These are phyloP conservation scores for Apophysomyces variabilis DNA, from an alignment of 371 early-diverging fungal genomes.

Conservation along the genomic window DNA sequence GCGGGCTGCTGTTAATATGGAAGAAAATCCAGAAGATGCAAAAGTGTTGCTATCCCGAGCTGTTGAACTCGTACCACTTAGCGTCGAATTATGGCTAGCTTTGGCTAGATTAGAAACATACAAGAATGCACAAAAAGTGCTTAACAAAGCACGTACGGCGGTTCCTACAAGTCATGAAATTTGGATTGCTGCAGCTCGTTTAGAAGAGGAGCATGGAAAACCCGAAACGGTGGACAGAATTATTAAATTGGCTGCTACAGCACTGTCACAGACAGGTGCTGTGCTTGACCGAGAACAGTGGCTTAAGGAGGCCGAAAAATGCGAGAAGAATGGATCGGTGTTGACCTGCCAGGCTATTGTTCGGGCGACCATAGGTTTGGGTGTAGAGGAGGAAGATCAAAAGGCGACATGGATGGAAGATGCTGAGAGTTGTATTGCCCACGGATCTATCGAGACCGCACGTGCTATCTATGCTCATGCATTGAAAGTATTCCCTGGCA, in stretches of 20 bases:
- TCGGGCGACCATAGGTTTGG: slow-evolving; percentile 76
- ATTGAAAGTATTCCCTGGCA: slow-evolving; percentile 75
- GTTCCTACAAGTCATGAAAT: slow-evolving; percentile 92
- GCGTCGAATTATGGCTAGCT: slow-evolving; percentile 95
- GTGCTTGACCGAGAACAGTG: slow-evolving; percentile 87
- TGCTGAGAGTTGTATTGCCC: slow-evolving; percentile 76
- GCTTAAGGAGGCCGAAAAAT: slow-evolving; percentile 87
- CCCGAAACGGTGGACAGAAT: slow-evolving; percentile 70
- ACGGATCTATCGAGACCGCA: slow-evolving; percentile 77
- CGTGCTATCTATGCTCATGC: slow-evolving; percentile 91
- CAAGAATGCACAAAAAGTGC: slow-evolving; percentile 87
- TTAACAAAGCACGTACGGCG: slow-evolving; percentile 87
- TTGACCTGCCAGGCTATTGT: slow-evolving; percentile 87
- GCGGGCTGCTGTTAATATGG: slow-evolving; percentile 91
- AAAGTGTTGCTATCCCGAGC: slow-evolving; percentile 89
- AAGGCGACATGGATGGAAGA: slow-evolving; percentile 90
- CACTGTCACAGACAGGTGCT: slow-evolving; percentile 70
- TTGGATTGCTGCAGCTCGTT: slow-evolving; percentile 93
- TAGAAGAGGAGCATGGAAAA: slow-evolving; percentile 87
- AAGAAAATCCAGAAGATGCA: slow-evolving; percentile 93
- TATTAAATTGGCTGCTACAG: slow-evolving; percentile 72
- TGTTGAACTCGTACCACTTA: slow-evolving; percentile 89
- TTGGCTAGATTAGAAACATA: slow-evolving; percentile 90
- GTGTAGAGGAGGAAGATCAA: slow-evolving; percentile 82
- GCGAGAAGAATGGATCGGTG: slow-evolving; percentile 82